phyloP scores from a whole-genome alignment of 331 rosid species.

The Acacia concinna region DNA sequence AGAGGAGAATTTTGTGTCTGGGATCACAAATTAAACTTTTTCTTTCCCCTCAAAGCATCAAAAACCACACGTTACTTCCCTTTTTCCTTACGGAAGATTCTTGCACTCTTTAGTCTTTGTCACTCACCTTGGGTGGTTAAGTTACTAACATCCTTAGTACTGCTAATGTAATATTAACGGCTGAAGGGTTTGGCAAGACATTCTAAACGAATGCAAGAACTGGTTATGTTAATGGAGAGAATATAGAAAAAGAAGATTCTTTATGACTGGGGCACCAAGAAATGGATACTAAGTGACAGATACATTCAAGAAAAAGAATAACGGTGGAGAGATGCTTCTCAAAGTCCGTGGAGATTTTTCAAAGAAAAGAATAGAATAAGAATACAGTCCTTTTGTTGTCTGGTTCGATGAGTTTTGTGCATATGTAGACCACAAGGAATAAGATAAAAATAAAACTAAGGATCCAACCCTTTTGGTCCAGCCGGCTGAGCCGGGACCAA shows the following conservation, averaged over 20 bases:
- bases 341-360: conserved; percentile 38
- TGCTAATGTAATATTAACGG: not conserved
- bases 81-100: conserved; percentile 56
- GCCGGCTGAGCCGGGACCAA: conserved; percentile 48
- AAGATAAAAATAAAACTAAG: conserved; percentile 2
- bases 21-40: conserved; percentile 47
- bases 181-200: conserved; percentile 15
- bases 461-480: conserved; percentile 34
- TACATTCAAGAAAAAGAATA: conserved; percentile 20
- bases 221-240: conserved; percentile 28
- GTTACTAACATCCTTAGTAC: conserved; percentile 16
- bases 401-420: conserved; percentile 68
- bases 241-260: conserved; percentile 39
- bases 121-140: conserved; percentile 30
- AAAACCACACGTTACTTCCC: conserved; percentile 40
- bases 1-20: conserved; percentile 40
- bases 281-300: conserved; percentile 33
- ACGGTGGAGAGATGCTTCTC: conserved; percentile 38
- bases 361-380: conserved; percentile 62
- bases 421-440: conserved; percentile 44
- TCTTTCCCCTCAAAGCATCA: conserved; percentile 47
- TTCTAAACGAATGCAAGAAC: conserved; percentile 15
- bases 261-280: conserved; percentile 39
- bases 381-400: conserved; percentile 61
- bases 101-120: conserved; percentile 35